phyloP scores from a whole-genome alignment of 495 filamentous ascomycete species.

The Hyphodiscus hymeniophilus region DNA sequence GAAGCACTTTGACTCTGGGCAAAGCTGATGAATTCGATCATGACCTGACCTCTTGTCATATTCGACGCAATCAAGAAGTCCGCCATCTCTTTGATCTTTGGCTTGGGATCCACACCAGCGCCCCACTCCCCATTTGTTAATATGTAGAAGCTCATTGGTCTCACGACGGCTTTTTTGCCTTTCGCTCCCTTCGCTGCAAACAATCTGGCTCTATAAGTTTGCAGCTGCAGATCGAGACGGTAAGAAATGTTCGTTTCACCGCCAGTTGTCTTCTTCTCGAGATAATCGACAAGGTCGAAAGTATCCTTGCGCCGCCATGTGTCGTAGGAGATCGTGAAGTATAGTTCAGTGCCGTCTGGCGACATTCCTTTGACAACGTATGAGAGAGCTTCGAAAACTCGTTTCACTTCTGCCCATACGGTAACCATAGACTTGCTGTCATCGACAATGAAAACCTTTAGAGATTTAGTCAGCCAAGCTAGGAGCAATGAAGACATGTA shows the following conservation, averaged over 20 bases:
- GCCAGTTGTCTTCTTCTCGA: slow-evolving; percentile 8
- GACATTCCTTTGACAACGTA: not conserved
- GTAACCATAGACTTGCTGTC: not conserved
- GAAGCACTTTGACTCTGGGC: not conserved
- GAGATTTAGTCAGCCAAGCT: not conserved
- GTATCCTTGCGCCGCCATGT: not conserved
- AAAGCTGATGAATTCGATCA: slow-evolving; percentile 8
- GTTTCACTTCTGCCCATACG: not conserved
- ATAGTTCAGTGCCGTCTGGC: not conserved
- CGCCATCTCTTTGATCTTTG: not conserved
- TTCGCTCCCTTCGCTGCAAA: not conserved
- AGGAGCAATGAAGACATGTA: not conserved
- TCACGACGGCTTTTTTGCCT: not conserved
- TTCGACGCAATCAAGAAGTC: not conserved
- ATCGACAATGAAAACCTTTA: slow-evolving; percentile 5
- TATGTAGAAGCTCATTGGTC: slow-evolving; percentile 3
- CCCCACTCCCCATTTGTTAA: slow-evolving; percentile 1
- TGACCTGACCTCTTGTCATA: not conserved
- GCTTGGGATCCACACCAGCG: not conserved
- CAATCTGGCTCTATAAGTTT: not conserved
- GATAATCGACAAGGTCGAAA: slow-evolving; percentile 7
- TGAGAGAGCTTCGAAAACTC: not conserved
- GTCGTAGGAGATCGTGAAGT: slow-evolving; percentile 1
- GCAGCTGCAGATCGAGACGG: slow-evolving; percentile 2
- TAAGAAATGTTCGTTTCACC: slow-evolving; percentile 10